Evolutionary conservation across 768 basidiomycete species (phyloP), one percentile per base, ranked within the genome.

Genomic region (Candolleomyces efflorescens): DNA sequence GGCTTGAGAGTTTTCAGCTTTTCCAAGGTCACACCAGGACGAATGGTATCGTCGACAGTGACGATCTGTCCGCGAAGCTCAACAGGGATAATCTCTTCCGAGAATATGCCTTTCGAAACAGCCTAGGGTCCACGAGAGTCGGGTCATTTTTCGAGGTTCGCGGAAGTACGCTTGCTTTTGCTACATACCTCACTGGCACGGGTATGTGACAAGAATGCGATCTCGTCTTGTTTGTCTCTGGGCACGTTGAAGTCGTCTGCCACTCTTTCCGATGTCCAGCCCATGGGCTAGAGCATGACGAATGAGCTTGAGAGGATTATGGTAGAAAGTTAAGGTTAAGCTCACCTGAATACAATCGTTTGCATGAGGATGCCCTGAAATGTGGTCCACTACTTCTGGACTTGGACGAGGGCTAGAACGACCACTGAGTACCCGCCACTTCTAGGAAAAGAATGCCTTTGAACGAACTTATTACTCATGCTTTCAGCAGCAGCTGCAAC

Each of bases 251-350:
- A 94, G 7, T 81, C 75, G 64, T 86, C 71, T n/a, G 92, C 90
- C 20, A 94, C 90, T 85, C 90, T 86, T 70, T 94, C 92, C 4
- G 90, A 90, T 1, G 92, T 94, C 92, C 92, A 99, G 51, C 94
- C 94, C 94, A 94, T 94, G 11, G 91, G 88, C 89, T 92, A 32
- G 32, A 32, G 60, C 18, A 24, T 39, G 32, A 7, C n/a, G n/a
- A n/a, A n/a, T n/a, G n/a, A n/a, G n/a, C n/a, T n/a, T n/a, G n/a
- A n/a, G n/a, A n/a, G n/a, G n/a, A n/a, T n/a, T n/a, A n/a, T n/a
- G n/a, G n/a, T n/a, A n/a, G n/a, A 43, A 22, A 24, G 52, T 23
- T 4, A 26, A n/a, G 9, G 23, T 27, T 32, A 32, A 32, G 60
- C 72, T 47, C 46, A 85, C 89, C 77, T 90, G 86, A 43, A 88